phyloP scores from a whole-genome alignment of 495 filamentous ascomycete genomes.

The Tuber aestivum region DNA sequence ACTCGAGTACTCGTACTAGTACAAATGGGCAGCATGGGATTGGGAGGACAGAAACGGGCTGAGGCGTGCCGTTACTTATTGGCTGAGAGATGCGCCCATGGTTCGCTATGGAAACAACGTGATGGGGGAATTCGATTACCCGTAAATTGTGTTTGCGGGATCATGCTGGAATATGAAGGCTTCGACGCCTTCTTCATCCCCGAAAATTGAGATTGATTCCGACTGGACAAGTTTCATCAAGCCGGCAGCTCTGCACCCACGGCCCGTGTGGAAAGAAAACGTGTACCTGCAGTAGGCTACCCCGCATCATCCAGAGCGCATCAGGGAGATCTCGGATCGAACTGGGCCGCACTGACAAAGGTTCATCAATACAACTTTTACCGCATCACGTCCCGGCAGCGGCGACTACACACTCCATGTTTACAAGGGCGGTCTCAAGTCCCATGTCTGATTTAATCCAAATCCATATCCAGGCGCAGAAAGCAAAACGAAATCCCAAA shows the following conservation, averaged over 20 bases:
- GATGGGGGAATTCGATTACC: not conserved
- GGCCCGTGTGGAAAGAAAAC: not conserved
- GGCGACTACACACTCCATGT: not conserved
- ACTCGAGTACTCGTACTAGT: too few relatives aligned
- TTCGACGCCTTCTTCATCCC: not conserved
- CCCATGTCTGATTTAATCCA: conserved; percentile 1
- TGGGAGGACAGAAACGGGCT: not conserved
- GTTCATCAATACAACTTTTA: not conserved
- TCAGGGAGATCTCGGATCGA: not conserved
- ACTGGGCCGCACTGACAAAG: not conserved
- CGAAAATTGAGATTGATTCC: not conserved
- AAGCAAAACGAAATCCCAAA: conserved; percentile 29
- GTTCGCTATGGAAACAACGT: not conserved
- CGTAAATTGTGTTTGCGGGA: not conserved
- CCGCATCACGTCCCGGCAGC: not conserved
- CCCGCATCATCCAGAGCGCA: too few relatives aligned
- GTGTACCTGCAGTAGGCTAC: not conserved
- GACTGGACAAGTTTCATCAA: not conserved
- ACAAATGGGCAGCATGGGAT: not conserved
- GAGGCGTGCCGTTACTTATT: not conserved
- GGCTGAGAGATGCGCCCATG: not conserved
- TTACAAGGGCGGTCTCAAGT: not conserved
- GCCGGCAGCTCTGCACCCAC: not conserved
- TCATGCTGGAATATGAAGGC: not conserved
- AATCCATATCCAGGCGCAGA: not conserved